phyloP scores from a whole-genome alignment of 495 filamentous ascomycete genomes.

The Hypoxylon trugodes region DNA sequence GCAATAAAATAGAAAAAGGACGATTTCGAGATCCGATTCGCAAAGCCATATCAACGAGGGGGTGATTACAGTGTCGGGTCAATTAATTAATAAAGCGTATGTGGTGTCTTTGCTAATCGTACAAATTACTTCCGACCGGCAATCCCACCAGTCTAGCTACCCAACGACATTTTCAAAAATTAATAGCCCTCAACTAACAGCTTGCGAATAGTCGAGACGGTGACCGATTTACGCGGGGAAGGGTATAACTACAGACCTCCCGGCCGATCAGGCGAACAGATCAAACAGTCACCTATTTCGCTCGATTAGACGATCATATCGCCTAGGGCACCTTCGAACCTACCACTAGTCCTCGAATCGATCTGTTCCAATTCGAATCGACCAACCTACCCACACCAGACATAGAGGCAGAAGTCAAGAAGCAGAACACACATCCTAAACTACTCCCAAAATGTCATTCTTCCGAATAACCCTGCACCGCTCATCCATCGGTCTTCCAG shows the following conservation, averaged over 20 bases:
- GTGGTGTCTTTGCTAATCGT: background rate
- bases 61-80: background rate
- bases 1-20: background rate
- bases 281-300: background rate
- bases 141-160: background rate
- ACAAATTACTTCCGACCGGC: background rate
- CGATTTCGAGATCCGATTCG: background rate
- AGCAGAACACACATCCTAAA: background rate
- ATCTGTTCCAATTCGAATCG: background rate
- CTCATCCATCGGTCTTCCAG: conserved; percentile 89
- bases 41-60: background rate
- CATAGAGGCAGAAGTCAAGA: background rate
- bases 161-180: background rate
- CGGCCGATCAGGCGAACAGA: background rate
- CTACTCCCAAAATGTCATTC: conserved; percentile 77
- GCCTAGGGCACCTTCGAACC: background rate
- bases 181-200: background rate
- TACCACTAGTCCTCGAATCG: background rate
- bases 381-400: background rate
- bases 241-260: background rate
- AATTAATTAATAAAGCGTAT: conserved; percentile 2
- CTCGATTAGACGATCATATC: background rate
- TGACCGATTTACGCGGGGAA: background rate
- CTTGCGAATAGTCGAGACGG: background rate
- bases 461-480: conserved; percentile 96